Evolutionary conservation across 2,329 filamentous ascomycete genomes (phyloP).

Genomic region (Zalaria obscura): DNA sequence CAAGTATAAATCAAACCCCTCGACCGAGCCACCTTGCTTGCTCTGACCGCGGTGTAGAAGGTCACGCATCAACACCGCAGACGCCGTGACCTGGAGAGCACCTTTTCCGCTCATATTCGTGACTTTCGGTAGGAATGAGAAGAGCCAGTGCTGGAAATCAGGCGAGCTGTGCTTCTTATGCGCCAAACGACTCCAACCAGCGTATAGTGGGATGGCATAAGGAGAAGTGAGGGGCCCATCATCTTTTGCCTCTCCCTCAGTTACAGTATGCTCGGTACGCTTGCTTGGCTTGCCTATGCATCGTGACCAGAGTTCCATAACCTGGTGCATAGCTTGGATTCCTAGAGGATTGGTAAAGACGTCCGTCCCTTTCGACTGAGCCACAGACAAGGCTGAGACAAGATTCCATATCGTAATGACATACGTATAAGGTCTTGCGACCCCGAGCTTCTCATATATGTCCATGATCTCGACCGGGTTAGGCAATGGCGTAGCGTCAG

Average conservation of each 20-base stretch:
- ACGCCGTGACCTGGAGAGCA: too few species aligned
- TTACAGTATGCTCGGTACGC: too few species aligned
- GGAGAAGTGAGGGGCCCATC: too few species aligned
- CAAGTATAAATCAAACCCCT: neutral
- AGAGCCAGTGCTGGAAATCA: too few species aligned
- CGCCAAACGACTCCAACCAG: too few species aligned
- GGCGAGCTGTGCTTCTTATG: too few species aligned
- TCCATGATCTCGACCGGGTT: neutral
- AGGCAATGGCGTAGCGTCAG: neutral
- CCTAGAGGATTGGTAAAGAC: neutral
- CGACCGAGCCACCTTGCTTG: neutral
- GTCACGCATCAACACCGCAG: neutral
- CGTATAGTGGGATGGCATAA: too few species aligned
- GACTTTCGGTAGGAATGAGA: too few species aligned
- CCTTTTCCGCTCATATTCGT: too few species aligned
- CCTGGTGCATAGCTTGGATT: neutral
- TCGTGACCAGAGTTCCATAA: neutral
- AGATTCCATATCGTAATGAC: neutral
- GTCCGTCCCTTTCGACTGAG: neutral
- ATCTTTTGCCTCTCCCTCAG: too few species aligned
- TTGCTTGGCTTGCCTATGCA: neutral
- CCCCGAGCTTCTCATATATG: neutral
- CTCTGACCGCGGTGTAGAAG: neutral
- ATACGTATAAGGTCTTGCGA: neutral
- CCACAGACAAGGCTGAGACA: neutral